These are phyloP conservation scores for Purpureocillium takamizusanense DNA, from an alignment of 2,329 filamentous ascomycete species.

Conservation along the genomic window DNA sequence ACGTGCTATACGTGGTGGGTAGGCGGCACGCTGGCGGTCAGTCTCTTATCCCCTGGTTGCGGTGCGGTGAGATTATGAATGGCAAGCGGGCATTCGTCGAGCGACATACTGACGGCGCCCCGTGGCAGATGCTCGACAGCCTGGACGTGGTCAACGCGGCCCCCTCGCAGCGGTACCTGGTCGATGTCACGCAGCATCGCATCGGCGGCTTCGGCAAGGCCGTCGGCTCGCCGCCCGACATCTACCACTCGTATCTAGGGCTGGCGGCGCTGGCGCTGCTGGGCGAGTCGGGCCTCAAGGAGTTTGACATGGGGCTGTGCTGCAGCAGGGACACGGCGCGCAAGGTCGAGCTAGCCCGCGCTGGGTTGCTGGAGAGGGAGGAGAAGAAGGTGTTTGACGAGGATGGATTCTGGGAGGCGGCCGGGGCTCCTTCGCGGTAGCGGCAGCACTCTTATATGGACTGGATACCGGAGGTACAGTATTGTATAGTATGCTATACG, in stretches of 20 bases:
- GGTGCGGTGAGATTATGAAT: no score
- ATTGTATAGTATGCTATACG: background rate
- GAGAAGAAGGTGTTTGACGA: conserved; percentile 8
- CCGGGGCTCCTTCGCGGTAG: background rate
- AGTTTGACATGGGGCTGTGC: conserved; percentile 68
- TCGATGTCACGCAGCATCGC: conserved; percentile 77
- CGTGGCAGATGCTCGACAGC: conserved; percentile 45
- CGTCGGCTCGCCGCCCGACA: conserved; percentile 59
- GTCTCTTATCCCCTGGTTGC: conserved; percentile 27
- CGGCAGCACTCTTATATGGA: no score
- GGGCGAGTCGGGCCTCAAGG: conserved; percentile 59
- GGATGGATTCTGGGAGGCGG: conserved; percentile 17
- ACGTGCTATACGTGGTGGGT: conserved; percentile 98
- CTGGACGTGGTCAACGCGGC: conserved; percentile 46
- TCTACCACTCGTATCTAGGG: conserved; percentile 86
- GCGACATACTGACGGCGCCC: background rate
- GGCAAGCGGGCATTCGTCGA: background rate
- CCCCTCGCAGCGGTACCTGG: conserved; percentile 66
- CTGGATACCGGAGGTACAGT: background rate
- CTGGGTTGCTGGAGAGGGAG: conserved; percentile 19
- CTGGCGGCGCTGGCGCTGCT: conserved; percentile 70
- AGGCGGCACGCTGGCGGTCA: conserved; percentile 48
- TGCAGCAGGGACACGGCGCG: conserved; percentile 53
- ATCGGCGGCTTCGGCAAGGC: conserved; percentile 77
- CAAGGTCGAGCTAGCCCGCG: conserved; percentile 39